Evolutionary conservation across 306 rosid genomes (phyloP), one percentile per base, ranked within the genome.

Genomic region (Chamaecrista fasciculata): DNA sequence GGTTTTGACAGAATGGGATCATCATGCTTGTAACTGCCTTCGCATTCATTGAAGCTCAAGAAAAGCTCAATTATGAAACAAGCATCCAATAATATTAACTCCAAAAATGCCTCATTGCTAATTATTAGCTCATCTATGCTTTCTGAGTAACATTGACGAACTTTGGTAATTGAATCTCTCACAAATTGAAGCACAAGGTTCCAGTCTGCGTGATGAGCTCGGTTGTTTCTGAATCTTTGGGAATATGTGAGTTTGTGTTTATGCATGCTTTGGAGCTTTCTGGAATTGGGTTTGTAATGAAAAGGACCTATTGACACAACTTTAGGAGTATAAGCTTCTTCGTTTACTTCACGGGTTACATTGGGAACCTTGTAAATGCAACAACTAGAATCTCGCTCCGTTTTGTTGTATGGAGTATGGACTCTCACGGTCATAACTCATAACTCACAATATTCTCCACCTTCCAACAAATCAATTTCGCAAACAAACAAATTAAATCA

Each of bases 261-360:
- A 43, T 64, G 37, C 69, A 42, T 63, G 23, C n/a, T 42, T 15
- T 6, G 53, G 14, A 43, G n/a, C 31, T 5, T n/a, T n/a, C n/a
- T 42, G 1, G 21, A 1, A 16, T 25, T 64, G 5, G 36, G 11
- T n/a, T n/a, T n/a, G 2, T 21, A 11, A 14, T 62, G 67, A 39
- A 62, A 11, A 21, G 67, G 51, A 1, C 67, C 67, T 0, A 62
- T 62, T 1, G 67, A 65, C 28, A 47, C 40, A n/a, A 65, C n/a
- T 24, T 16, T 46, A 1, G 70, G 70, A 2, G 70, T 65, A 9
- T 46, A 65, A 24, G 57, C 57, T 1, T 65, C 43, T 21, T 8
- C 4, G 1, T 65, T 66, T 0, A 0, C 6, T 11, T n/a, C 5
- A 16, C 31, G 58, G 4, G 28, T 9, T 16, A 0, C 3, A 26